Percentiles rank a stretch among this genome's conserved stretches.
Conservation (phyloP, 2,329 filamentous ascomycete genomes). For the Colletotrichum kahawae region DNA sequence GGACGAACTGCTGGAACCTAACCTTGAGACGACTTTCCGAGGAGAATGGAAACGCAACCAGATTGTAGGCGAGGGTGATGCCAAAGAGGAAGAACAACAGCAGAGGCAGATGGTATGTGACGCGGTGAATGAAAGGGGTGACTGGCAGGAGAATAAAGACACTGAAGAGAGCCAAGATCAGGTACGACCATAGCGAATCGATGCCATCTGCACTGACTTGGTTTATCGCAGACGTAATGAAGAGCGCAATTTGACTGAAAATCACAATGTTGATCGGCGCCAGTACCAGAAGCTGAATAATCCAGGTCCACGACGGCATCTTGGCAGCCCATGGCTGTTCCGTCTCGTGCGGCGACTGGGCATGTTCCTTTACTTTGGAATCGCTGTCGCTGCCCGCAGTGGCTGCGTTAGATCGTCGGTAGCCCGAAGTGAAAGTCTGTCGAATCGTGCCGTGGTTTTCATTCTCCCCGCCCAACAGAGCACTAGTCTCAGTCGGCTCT, state of each 20-base stretch:
- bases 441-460: constrained; percentile 38
- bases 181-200: constrained; percentile 72
- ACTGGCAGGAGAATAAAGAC: constrained; percentile 77
- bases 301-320: constrained; percentile 85
- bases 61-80: constrained; percentile 79
- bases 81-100: constrained; percentile 74
- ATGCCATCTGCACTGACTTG: constrained; percentile 89
- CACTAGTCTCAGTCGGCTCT: constrained; percentile 59
- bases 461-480: constrained; percentile 40
- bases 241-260: constrained; percentile 75
- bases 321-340: constrained; percentile 88
- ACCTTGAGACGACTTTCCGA: constrained; percentile 80
- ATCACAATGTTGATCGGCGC: constrained; percentile 80
- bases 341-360: constrained; percentile 58
- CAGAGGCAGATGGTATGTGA: constrained; percentile 81
- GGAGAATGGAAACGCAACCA: constrained; percentile 88
- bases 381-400: constrained; percentile 19
- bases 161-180: constrained; percentile 70
- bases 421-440: constrained; percentile 61
- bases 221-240: constrained; percentile 72
- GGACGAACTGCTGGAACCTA: constrained; percentile 82
- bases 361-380: constrained; percentile 34
- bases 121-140: constrained; percentile 84
- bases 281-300: constrained; percentile 82
- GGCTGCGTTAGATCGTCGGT: constrained; percentile 52